These are phyloP conservation scores for Camillea tinctor DNA, from an alignment of 2,329 filamentous ascomycete species.

Conservation along the genomic window DNA sequence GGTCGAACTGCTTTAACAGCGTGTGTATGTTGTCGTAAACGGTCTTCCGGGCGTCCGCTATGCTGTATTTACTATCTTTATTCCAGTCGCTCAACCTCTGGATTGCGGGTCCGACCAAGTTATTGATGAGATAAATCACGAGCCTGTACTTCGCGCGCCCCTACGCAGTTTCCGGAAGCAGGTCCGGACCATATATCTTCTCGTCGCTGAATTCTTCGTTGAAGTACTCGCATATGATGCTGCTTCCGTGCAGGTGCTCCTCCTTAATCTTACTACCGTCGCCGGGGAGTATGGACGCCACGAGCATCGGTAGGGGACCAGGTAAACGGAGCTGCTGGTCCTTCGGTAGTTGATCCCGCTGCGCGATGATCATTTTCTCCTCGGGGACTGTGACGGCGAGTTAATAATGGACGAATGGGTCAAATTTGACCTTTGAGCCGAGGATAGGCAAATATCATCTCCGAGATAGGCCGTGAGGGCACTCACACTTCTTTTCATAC, in stretches of 20 bases:
- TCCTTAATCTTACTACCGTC: slow-evolving; percentile 26
- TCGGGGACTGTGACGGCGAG: too few relatives aligned
- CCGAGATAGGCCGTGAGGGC: too few relatives aligned
- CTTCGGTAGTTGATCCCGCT: slow-evolving; percentile 76
- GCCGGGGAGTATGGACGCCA: slow-evolving; percentile 38
- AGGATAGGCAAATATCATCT: too few relatives aligned
- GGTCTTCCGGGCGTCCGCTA: slow-evolving; percentile 55
- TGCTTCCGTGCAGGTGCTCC: slow-evolving; percentile 70
- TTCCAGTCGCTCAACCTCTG: slow-evolving; percentile 59
- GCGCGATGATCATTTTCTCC: too few relatives aligned
- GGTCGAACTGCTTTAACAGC: slow-evolving; percentile 59
- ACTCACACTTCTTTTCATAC: slow-evolving; percentile 60
- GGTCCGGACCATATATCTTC: slow-evolving; percentile 38
- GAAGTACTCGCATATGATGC: slow-evolving; percentile 71
- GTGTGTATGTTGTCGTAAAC: slow-evolving; percentile 59
- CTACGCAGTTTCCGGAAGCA: slow-evolving; percentile 64
- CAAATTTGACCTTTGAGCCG: too few relatives aligned
- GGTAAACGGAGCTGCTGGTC: too few relatives aligned
- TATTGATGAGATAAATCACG: slow-evolving; percentile 72
- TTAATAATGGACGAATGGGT: too few relatives aligned
- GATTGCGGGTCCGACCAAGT: slow-evolving; percentile 65
- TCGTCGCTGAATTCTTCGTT: slow-evolving; percentile 64
- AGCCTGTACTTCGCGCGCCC: slow-evolving; percentile 63
- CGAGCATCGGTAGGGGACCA: slow-evolving; percentile 71
- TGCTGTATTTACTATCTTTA: too few relatives aligned